A percentile compares a stretch with the other conserved stretches of the same genome.
phyloP scores from a whole-genome alignment of 441 rosid genomes.

The Viola pubescens region DNA sequence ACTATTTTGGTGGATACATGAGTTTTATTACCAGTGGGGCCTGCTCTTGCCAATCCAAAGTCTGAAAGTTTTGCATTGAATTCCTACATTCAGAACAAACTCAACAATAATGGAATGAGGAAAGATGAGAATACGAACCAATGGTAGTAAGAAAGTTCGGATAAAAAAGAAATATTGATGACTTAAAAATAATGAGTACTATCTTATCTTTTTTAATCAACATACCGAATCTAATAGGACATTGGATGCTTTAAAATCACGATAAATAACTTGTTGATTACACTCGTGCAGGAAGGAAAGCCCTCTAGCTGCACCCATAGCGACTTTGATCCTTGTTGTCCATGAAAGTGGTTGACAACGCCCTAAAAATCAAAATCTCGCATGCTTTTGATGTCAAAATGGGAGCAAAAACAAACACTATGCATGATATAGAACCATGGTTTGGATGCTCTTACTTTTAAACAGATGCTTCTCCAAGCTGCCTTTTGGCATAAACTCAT shows the following conservation, averaged over 20 bases:
- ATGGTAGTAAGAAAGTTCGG: too few relatives aligned
- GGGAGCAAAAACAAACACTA: not conserved
- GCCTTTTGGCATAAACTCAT: not conserved
- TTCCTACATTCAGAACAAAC: slow-evolving; percentile 24
- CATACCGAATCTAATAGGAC: slow-evolving; percentile 61
- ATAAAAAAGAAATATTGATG: too few relatives aligned
- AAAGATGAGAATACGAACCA: not conserved
- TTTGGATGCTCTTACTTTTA: not conserved
- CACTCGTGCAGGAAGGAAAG: slow-evolving; percentile 56
- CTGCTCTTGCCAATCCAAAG: slow-evolving; percentile 71
- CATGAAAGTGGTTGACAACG: slow-evolving; percentile 44
- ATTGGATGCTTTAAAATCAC: slow-evolving; percentile 72
- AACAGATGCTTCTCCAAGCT: slow-evolving; percentile 3
- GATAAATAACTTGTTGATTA: slow-evolving; percentile 53
- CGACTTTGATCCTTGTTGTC: slow-evolving; percentile 52
- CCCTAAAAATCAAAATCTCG: slow-evolving; percentile 17
- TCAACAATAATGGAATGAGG: not conserved
- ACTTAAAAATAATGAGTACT: too few relatives aligned
- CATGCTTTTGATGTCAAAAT: not conserved
- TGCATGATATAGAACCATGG: not conserved
- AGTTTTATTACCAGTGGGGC: slow-evolving; percentile 49
- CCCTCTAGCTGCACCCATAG: slow-evolving; percentile 55
- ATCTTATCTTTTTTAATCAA: not conserved
- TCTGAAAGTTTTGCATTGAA: slow-evolving; percentile 65
- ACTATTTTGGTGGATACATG: slow-evolving; percentile 62